phyloP scores from a whole-genome alignment of 164 flowering plant species.

The Platanus orientalis region DNA sequence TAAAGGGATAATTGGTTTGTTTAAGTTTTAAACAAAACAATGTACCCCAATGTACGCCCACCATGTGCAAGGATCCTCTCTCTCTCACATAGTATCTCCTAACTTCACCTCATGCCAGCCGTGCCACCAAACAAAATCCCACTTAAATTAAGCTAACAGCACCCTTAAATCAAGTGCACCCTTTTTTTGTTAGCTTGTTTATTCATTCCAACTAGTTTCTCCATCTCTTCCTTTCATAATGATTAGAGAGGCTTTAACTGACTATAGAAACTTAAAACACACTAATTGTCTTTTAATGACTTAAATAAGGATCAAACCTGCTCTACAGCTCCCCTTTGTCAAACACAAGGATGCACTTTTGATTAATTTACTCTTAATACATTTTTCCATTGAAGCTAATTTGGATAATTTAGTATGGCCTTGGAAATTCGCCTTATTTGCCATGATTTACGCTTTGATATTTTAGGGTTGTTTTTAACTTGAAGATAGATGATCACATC shows the following conservation, averaged over 20 bases:
- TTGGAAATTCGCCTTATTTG: background rate
- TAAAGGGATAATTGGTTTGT: background rate
- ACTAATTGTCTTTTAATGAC: background rate
- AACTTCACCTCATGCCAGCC: background rate
- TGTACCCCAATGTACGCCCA: background rate
- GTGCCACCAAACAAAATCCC: background rate
- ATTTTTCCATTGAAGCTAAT: background rate
- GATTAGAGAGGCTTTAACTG: background rate
- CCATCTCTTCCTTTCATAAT: background rate
- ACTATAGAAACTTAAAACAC: background rate
- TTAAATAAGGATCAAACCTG: background rate
- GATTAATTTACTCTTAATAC: background rate
- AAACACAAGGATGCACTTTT: background rate
- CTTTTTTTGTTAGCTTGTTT: background rate
- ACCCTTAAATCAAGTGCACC: background rate
- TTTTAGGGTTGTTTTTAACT: background rate
- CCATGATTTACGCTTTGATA: background rate
- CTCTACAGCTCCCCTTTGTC: background rate
- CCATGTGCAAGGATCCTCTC: background rate
- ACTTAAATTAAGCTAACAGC: background rate
- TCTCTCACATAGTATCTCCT: background rate
- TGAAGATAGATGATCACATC: background rate
- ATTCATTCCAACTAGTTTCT: background rate
- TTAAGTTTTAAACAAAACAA: background rate
- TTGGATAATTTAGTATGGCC: background rate